Percentiles rank a stretch among this genome's conserved stretches.
Evolutionary conservation across 331 rosid genomes (phyloP).

Genomic region (Cucumis variabilis): DNA sequence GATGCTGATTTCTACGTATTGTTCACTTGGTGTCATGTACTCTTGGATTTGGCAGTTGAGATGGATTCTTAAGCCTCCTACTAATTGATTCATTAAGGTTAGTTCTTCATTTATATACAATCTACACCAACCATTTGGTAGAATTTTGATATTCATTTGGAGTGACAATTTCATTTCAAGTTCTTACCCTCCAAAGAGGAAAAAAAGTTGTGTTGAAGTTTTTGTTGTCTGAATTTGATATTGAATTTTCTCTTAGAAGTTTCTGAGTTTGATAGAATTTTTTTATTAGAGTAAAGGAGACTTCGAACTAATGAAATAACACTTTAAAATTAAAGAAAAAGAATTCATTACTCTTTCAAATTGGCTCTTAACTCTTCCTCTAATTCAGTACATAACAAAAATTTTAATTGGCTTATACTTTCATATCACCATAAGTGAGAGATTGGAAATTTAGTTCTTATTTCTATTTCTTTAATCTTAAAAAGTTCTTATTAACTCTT

Average conservation of each 20-base stretch:
- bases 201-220: neutral
- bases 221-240: neutral
- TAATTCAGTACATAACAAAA: slow-evolving; percentile 22
- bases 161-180: slow-evolving; percentile 4
- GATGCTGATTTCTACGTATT: slow-evolving; percentile 74
- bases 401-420: neutral
- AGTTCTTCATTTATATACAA: no score
- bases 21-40: slow-evolving; percentile 78
- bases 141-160: neutral
- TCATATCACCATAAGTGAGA: slow-evolving; percentile 8
- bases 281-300: neutral
- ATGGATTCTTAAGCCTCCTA: no score
- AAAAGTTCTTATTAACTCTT: no score
- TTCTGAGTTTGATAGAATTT: neutral
- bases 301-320: neutral
- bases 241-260: neutral
- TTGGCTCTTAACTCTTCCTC: slow-evolving; percentile 10
- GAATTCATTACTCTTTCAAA: no score
- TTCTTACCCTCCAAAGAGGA: neutral
- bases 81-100: no score
- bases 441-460: no score
- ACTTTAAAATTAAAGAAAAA: neutral
- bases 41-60: slow-evolving; percentile 96
- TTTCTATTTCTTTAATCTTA: no score
- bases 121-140: no score